phyloP scores from a whole-genome alignment of 192 early-diverging fungal species.

The Cladochytrium replicatum region DNA sequence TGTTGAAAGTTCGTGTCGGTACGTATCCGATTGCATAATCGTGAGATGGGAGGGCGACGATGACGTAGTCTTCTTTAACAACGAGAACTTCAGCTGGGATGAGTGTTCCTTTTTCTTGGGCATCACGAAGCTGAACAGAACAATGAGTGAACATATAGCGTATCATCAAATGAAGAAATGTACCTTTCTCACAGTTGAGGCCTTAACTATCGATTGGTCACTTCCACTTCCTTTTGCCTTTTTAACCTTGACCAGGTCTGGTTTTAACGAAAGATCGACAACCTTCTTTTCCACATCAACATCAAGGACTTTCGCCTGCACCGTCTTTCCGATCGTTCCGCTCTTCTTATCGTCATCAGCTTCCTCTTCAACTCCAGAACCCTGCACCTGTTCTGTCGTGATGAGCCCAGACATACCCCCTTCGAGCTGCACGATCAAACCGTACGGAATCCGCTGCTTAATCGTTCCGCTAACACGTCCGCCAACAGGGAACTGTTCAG shows the following conservation, averaged over 20 bases:
- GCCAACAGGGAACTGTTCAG: conserved; percentile 23
- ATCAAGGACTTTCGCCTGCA: conserved; percentile 57
- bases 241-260: conserved; percentile 15
- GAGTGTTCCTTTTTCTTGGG: no score
- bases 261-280: conserved; percentile 53
- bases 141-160: no score
- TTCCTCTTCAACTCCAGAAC: no score
- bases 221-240: no score
- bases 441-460: conserved; percentile 44
- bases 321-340: conserved; percentile 30
- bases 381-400: conserved; percentile 38
- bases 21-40: conserved; percentile 19
- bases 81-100: conserved; percentile 58
- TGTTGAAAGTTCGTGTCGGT: conserved; percentile 9
- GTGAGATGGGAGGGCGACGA: conserved; percentile 50
- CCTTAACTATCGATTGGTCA: no score
- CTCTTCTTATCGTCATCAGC: conserved; percentile 13
- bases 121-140: no score
- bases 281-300: conserved; percentile 52
- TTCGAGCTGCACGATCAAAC: conserved; percentile 36
- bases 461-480: conserved; percentile 35
- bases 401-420: conserved; percentile 48
- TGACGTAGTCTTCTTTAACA: conserved; percentile 70
- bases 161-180: no score
- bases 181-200: no score